A percentile compares a stretch with the other conserved stretches of the same genome.
phyloP scores from a whole-genome alignment of 345 rosid species.

The Euphorbia tirucalli region DNA sequence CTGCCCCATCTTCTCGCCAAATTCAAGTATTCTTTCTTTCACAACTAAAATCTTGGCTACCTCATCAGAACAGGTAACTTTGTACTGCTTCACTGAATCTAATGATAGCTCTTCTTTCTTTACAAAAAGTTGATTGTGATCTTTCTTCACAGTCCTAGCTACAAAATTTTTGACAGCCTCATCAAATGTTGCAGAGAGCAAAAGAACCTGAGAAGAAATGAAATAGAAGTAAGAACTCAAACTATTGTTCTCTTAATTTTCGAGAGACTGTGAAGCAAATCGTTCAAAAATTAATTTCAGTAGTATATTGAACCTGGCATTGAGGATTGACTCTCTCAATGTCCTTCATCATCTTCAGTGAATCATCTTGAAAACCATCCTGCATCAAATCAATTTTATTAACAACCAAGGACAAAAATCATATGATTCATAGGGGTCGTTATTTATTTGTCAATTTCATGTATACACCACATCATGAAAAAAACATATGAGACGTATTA shows the following conservation, averaged over 20 bases:
- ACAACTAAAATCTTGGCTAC: slow-evolving; percentile 61
- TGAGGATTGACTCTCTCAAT: slow-evolving; percentile 48
- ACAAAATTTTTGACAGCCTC: slow-evolving; percentile 83
- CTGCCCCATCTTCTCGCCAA: slow-evolving; percentile 82
- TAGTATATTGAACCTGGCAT: slow-evolving; percentile 63
- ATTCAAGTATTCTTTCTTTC: slow-evolving; percentile 78
- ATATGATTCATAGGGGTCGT: background rate
- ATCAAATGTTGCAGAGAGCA: slow-evolving; percentile 90
- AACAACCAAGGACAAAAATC: slow-evolving; percentile 4
- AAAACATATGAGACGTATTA: background rate
- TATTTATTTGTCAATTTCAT: too few species aligned
- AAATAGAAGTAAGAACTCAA: slow-evolving; percentile 2
- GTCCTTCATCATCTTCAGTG: slow-evolving; percentile 81
- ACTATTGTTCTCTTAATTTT: background rate
- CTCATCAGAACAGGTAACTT: slow-evolving; percentile 82
- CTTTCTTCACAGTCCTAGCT: slow-evolving; percentile 43
- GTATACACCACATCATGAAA: background rate
- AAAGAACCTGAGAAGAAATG: slow-evolving; percentile 54
- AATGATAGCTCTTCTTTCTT: slow-evolving; percentile 85
- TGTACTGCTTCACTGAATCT: slow-evolving; percentile 87
- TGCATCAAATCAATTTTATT: slow-evolving; percentile 34
- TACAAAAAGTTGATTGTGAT: slow-evolving; percentile 82
- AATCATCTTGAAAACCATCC: slow-evolving; percentile 95
- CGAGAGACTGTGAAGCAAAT: background rate
- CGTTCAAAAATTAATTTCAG: slow-evolving; percentile 7